Conservation (phyloP, 2,329 filamentous ascomycete species). For the Plenodomus lindquistii region DNA sequence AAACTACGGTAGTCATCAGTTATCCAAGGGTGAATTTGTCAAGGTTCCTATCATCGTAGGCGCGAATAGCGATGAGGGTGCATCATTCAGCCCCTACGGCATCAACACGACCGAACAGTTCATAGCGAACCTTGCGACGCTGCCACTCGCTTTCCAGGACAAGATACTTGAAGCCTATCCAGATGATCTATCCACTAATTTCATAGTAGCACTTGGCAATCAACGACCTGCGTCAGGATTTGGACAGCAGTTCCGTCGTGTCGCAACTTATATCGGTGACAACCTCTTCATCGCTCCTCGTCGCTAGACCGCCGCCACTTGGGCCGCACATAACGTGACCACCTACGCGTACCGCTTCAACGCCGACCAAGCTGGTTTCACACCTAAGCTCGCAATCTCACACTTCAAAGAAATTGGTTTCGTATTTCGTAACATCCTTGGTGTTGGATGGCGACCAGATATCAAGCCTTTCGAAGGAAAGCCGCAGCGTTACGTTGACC, state of each 20-base stretch:
- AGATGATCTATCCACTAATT: constrained; percentile 16
- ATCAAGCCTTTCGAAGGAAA: constrained; percentile 32
- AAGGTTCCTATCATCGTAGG: constrained; percentile 65
- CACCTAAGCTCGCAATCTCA: constrained; percentile 47
- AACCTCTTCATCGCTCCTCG: constrained; percentile 58
- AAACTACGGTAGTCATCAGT: constrained; percentile 53
- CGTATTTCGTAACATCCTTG: constrained; percentile 47
- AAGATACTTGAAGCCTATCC: constrained; percentile 18
- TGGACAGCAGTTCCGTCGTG: constrained; percentile 54
- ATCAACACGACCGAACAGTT: constrained; percentile 61
- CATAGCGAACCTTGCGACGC: constrained; percentile 1
- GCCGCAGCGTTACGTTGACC: constrained; percentile 33
- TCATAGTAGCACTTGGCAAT: constrained; percentile 13
- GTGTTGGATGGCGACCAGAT: constrained; percentile 30
- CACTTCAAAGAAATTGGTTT: constrained; percentile 56
- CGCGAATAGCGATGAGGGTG: constrained; percentile 67
- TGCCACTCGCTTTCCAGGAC: not conserved
- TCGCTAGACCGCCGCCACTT: constrained; percentile 53
- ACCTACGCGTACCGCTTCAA: constrained; percentile 66
- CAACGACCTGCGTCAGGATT: constrained; percentile 13
- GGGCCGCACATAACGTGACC: constrained; percentile 50
- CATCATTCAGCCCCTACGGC: constrained; percentile 55
- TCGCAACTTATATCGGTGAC: constrained; percentile 49
- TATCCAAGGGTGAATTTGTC: constrained; percentile 61
- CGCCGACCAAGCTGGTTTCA: constrained; percentile 44